These are phyloP conservation scores for Phycomyces nitens DNA, from an alignment of 192 early-diverging fungal species.

Conservation along the genomic window DNA sequence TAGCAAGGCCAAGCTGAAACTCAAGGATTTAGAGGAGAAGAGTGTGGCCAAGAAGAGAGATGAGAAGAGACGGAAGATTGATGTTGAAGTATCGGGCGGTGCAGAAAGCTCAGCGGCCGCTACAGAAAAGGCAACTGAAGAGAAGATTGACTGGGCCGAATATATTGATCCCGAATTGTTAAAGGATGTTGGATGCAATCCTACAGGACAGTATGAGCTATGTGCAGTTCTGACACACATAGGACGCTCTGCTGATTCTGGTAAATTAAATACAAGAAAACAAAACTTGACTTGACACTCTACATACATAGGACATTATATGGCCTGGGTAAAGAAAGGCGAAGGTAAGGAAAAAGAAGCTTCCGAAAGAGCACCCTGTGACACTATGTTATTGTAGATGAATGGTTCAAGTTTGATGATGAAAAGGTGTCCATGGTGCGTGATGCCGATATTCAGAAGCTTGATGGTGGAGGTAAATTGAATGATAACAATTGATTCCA, in stretches of 20 bases:
- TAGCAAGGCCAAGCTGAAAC: conserved; percentile 50
- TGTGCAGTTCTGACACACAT: conserved; percentile 92
- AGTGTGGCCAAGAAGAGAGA: conserved; percentile 50
- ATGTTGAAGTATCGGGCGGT: conserved; percentile 32
- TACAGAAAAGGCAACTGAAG: conserved; percentile 6
- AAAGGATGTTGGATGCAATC: conserved; percentile 80
- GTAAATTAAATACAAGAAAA: conserved; percentile 35
- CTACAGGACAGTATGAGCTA: conserved; percentile 89
- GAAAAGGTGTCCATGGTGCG: conserved; percentile 85
- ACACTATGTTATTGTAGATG: conserved; percentile 32
- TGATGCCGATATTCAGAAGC: conserved; percentile 83
- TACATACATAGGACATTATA: conserved; percentile 65
- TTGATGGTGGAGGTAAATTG: conserved; percentile 83
- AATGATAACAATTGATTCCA: not conserved
- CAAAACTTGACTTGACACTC: not conserved
- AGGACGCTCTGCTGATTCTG: conserved; percentile 91
- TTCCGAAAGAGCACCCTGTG: too few species aligned
- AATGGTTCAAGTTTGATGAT: conserved; percentile 93
- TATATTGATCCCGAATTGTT: conserved; percentile 68
- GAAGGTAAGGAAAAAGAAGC: conserved; percentile 37
- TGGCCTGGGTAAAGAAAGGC: conserved; percentile 88
- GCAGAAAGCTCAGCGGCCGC: conserved; percentile 18
- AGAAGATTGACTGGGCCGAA: conserved; percentile 33
- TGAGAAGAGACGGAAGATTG: conserved; percentile 37
- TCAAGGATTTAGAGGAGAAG: conserved; percentile 75